phyloP scores from a whole-genome alignment of 345 rosid genomes.

The Chamaenerion angustifolium region DNA sequence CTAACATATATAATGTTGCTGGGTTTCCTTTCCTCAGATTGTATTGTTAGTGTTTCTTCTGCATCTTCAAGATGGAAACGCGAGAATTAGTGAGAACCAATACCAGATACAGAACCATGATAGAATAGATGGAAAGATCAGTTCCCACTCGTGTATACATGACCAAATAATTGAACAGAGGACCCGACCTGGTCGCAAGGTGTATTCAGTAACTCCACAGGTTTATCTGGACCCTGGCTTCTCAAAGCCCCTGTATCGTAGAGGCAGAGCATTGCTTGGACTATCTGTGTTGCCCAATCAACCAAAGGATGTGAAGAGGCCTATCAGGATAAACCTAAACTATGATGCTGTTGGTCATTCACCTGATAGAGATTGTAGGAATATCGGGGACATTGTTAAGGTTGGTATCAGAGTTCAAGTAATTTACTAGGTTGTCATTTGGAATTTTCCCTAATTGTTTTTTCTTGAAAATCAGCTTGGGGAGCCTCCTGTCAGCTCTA shows the following conservation, averaged over 20 bases:
- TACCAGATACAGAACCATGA: constrained; percentile 24
- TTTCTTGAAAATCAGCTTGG: constrained; percentile 47
- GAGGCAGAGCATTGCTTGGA: constrained; percentile 74
- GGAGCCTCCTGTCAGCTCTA: constrained; percentile 56
- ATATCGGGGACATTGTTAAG: constrained; percentile 82
- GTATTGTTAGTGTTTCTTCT: constrained; percentile 26
- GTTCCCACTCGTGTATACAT: constrained; percentile 87
- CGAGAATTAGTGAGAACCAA: constrained; percentile 20
- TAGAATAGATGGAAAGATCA: constrained; percentile 28
- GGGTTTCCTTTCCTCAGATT: constrained; percentile 30
- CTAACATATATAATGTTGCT: background rate
- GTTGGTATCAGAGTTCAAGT: constrained; percentile 22
- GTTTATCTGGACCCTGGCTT: constrained; percentile 43
- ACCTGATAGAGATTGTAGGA: constrained; percentile 70
- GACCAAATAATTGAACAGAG: constrained; percentile 86
- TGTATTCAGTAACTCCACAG: constrained; percentile 80
- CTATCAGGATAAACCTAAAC: constrained; percentile 84
- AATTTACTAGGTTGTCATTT: constrained; percentile 6
- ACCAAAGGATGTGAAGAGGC: constrained; percentile 52
- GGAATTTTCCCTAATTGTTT: constrained; percentile 3
- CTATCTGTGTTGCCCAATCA: constrained; percentile 16
- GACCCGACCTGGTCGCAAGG: constrained; percentile 69
- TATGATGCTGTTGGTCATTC: constrained; percentile 99
- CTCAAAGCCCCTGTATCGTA: constrained; percentile 26
- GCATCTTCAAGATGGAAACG: constrained; percentile 32